Conservation (phyloP, 2,329 filamentous ascomycete species). For the Cladophialophora bantiana region DNA sequence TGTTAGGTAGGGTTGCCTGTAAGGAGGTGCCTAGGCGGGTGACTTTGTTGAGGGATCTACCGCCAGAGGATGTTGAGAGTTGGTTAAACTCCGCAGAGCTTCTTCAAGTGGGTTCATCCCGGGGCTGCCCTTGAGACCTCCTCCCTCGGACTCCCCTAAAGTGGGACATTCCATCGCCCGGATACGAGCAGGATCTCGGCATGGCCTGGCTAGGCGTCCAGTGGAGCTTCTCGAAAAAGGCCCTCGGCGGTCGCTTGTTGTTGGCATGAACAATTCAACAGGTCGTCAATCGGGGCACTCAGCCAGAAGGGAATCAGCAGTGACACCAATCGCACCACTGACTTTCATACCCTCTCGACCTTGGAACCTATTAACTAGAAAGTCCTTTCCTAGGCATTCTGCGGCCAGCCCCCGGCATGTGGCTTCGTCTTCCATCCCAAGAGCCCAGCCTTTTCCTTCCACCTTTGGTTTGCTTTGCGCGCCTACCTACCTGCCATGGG, state of each 20-base stretch:
- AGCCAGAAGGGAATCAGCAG: not conserved
- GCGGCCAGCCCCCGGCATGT: not conserved
- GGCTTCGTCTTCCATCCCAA: not conserved
- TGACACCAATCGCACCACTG: not conserved
- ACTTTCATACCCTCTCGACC: not conserved
- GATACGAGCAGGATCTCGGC: not conserved
- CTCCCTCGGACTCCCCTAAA: not conserved
- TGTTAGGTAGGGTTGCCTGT: too few relatives aligned
- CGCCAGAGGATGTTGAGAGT: not conserved
- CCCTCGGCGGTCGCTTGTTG: not conserved
- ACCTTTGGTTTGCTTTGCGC: not conserved
- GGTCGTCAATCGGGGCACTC: not conserved
- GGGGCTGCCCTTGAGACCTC: not conserved
- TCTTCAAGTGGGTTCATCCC: not conserved
- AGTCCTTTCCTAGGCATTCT: not conserved
- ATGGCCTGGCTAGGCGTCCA: not conserved
- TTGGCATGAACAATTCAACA: not conserved
- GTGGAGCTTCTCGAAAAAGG: not conserved
- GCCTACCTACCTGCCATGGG: not conserved
- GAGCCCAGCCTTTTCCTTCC: not conserved
- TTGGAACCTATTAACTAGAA: not conserved
- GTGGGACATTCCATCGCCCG: conserved; percentile 2
- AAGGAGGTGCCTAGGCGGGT: too few relatives aligned
- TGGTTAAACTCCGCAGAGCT: not conserved
- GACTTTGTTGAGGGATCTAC: too few relatives aligned